phyloP scores from a whole-genome alignment of 805 yeast species.

The Torulaspora quercuum region DNA sequence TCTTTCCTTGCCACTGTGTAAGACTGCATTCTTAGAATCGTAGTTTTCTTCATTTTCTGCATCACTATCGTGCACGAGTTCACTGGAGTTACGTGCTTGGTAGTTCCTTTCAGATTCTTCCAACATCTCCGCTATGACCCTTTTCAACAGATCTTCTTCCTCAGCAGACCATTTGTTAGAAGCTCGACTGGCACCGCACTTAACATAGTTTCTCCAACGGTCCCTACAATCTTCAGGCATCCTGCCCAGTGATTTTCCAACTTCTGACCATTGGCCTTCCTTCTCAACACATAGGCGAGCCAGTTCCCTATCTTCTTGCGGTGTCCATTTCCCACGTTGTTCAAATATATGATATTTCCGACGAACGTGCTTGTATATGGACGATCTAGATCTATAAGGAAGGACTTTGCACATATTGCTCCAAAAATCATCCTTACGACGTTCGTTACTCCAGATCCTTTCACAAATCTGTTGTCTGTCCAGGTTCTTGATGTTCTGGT shows the following conservation, averaged over 20 bases:
- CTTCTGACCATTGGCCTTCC: conserved; percentile 84
- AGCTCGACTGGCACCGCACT: conserved; percentile 77
- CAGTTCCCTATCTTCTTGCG: conserved; percentile 70
- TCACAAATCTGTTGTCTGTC: conserved; percentile 69
- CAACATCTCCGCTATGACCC: conserved; percentile 51
- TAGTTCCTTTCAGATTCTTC: conserved; percentile 30
- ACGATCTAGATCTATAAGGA: conserved; percentile 83
- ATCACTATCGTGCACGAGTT: conserved; percentile 17
- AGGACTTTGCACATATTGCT: conserved; percentile 71
- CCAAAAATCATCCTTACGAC: conserved; percentile 87
- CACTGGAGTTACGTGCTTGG: conserved; percentile 17
- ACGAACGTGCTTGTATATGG: conserved; percentile 88
- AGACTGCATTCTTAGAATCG: conserved; percentile 11
- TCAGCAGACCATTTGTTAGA: conserved; percentile 74
- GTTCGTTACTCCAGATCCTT: conserved; percentile 82
- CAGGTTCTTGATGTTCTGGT: conserved; percentile 59
- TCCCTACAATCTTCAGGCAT: conserved; percentile 99
- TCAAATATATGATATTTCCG: conserved; percentile 84
- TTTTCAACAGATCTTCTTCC: conserved; percentile 62
- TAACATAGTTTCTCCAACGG: conserved; percentile 92
- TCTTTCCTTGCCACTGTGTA: conserved; percentile 19
- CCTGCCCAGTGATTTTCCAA: conserved; percentile 75
- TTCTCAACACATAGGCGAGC: conserved; percentile 59
- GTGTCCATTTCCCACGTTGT: conserved; percentile 86
- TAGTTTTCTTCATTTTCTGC: conserved; percentile 20